phyloP scores from a whole-genome alignment of 1,284 basidiomycete species.

The Malassezia sympodialis region DNA sequence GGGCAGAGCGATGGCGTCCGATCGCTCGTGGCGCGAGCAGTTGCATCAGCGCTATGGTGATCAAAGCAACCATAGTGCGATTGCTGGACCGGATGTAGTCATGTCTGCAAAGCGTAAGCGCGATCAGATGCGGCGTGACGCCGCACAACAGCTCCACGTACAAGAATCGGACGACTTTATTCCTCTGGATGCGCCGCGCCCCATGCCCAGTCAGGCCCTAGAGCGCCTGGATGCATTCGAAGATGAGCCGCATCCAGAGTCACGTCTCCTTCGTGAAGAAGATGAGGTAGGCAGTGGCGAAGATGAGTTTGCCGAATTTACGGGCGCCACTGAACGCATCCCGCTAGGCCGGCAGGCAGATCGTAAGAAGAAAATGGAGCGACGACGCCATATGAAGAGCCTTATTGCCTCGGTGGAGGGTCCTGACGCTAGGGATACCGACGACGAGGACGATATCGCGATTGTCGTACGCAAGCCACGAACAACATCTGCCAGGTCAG shows the following conservation, averaged over 20 bases:
- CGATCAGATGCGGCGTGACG: background rate
- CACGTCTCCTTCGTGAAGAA: slow-evolving; percentile 34
- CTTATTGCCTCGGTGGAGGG: slow-evolving; percentile 2
- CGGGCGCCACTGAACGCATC: slow-evolving; percentile 37
- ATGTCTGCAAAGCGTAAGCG: background rate
- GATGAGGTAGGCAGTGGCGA: slow-evolving; percentile 38
- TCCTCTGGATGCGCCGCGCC: background rate
- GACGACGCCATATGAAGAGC: slow-evolving; percentile 21
- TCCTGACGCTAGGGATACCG: slow-evolving; percentile 14
- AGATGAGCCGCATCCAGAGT: slow-evolving; percentile 13
- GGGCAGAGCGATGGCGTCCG: slow-evolving; percentile 2
- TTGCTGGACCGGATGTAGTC: background rate
- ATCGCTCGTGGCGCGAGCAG: slow-evolving; percentile 8
- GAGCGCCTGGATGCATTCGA: background rate
- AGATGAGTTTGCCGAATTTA: slow-evolving; percentile 40
- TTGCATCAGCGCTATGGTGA: slow-evolving; percentile 15
- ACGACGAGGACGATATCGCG: slow-evolving; percentile 20
- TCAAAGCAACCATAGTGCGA: background rate
- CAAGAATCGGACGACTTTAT: slow-evolving; percentile 1
- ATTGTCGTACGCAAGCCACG: slow-evolving; percentile 14
- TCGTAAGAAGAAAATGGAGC: slow-evolving; percentile 18
- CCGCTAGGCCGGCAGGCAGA: slow-evolving; percentile 28
- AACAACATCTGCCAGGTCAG: background rate
- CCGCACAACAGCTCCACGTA: background rate
- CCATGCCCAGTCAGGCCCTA: background rate